These are phyloP conservation scores for Paraconiothyrium brasiliense DNA, from an alignment of 2,329 filamentous ascomycete genomes.

Conservation along the genomic window DNA sequence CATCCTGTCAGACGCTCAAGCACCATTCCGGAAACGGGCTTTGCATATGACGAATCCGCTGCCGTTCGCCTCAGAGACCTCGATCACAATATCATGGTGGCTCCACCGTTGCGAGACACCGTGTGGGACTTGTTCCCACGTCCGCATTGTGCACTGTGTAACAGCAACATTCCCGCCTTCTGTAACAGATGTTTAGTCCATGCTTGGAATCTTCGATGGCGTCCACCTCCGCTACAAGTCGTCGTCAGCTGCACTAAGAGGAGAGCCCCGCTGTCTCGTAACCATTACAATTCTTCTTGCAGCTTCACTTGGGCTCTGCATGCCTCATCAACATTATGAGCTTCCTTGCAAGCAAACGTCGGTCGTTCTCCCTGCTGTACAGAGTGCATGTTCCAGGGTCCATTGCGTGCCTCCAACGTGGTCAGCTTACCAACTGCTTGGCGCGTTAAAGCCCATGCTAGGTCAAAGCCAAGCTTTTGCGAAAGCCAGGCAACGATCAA, in stretches of 20 bases:
- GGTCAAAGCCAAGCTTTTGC: slow-evolving; percentile 2
- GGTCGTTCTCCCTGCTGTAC: not conserved
- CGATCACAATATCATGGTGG: not conserved
- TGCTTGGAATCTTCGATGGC: slow-evolving; percentile 1
- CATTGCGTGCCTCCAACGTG: not conserved
- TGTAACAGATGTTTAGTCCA: slow-evolving; percentile 4
- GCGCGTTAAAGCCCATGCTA: slow-evolving; percentile 12
- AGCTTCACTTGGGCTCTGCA: not conserved
- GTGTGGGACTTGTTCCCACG: not conserved
- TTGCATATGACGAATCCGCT: not conserved
- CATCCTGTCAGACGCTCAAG: slow-evolving; percentile 8
- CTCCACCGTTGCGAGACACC: slow-evolving; percentile 13
- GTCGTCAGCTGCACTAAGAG: slow-evolving; percentile 17
- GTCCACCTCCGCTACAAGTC: slow-evolving; percentile 11
- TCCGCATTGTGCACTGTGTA: not conserved
- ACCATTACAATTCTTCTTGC: slow-evolving; percentile 8
- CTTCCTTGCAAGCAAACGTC: not conserved
- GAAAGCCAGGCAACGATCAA: not conserved
- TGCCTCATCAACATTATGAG: not conserved
- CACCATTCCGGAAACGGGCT: slow-evolving; percentile 1
- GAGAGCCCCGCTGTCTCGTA: slow-evolving; percentile 5
- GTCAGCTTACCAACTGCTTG: slow-evolving; percentile 4
- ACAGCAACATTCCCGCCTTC: not conserved
- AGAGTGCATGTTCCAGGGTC: not conserved
- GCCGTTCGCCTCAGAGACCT: not conserved